These are phyloP conservation scores for Stagonosporopsis vannaccii DNA, from an alignment of 2,329 filamentous ascomycete species.

Conservation along the genomic window DNA sequence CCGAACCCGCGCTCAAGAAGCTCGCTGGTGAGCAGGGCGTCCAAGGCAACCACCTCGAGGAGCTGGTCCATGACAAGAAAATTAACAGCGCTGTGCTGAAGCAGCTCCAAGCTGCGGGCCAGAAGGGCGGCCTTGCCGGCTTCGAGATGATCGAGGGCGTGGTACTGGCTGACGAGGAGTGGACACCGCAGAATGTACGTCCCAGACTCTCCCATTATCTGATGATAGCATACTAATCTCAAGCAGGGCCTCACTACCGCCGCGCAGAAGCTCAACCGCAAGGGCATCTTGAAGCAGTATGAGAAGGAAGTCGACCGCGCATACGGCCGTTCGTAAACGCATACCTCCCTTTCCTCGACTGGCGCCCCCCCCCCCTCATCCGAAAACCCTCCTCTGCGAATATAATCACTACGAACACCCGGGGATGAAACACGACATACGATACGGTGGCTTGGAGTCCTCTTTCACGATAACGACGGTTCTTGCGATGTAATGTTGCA, in stretches of 20 bases:
- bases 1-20: slow-evolving; percentile 64
- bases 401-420: background rate
- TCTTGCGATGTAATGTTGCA: background rate
- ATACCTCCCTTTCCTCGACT: background rate
- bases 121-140: slow-evolving; percentile 69
- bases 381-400: too few relatives aligned
- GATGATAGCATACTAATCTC: background rate
- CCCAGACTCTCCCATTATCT: background rate
- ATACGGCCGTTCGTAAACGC: slow-evolving; percentile 43
- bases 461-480: slow-evolving; percentile 12
- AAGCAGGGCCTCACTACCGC: slow-evolving; percentile 58
- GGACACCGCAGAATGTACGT: slow-evolving; percentile 85
- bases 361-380: background rate
- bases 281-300: slow-evolving; percentile 59
- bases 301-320: slow-evolving; percentile 59
- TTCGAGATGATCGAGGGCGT: slow-evolving; percentile 81
- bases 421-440: background rate
- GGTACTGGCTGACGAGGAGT: slow-evolving; percentile 83
- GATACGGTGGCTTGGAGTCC: slow-evolving; percentile 5
- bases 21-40: slow-evolving; percentile 66
- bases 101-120: slow-evolving; percentile 71
- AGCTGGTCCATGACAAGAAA: slow-evolving; percentile 72
- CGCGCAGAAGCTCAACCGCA: slow-evolving; percentile 62
- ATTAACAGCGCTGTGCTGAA: slow-evolving; percentile 71
- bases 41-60: slow-evolving; percentile 68